Evolutionary conservation across 495 filamentous ascomycete species (phyloP).

Genomic region (Haplographium delicatum): DNA sequence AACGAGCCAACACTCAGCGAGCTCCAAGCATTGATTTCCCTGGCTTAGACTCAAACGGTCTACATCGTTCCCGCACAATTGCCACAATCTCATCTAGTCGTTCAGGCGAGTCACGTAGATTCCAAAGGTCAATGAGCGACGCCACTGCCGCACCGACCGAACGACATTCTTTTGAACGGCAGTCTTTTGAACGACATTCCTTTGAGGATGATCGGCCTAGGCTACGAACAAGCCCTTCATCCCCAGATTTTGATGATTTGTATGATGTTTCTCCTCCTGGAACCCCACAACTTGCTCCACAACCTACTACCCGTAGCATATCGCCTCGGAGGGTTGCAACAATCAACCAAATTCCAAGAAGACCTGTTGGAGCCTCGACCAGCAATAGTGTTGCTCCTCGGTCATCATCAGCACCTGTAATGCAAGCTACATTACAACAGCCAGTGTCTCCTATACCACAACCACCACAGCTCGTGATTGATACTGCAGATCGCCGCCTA

Average conservation of each 20-base stretch:
- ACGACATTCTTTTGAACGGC: slow-evolving; percentile 16
- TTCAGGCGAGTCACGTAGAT: slow-evolving; percentile 19
- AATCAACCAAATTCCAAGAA: slow-evolving; percentile 26
- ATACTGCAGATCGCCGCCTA: slow-evolving; percentile 3
- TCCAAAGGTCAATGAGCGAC: slow-evolving; percentile 21
- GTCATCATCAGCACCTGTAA: slow-evolving; percentile 1
- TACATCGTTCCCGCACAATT: slow-evolving; percentile 20
- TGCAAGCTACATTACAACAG: slow-evolving; percentile 15
- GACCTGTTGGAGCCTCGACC: slow-evolving; percentile 18
- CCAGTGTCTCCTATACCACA: slow-evolving; percentile 19
- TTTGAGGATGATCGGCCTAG: slow-evolving; percentile 11
- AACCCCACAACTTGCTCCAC: slow-evolving; percentile 29
- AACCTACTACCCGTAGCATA: not conserved
- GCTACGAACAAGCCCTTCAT: slow-evolving; percentile 5
- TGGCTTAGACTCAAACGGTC: slow-evolving; percentile 4
- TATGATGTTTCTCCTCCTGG: slow-evolving; percentile 52
- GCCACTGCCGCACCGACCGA: slow-evolving; percentile 20
- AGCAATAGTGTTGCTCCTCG: not conserved
- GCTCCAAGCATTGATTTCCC: slow-evolving; percentile 15
- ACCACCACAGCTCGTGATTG: not conserved
- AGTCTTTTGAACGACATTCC: too few species aligned
- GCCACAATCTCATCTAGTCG: slow-evolving; percentile 12
- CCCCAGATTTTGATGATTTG: slow-evolving; percentile 36
- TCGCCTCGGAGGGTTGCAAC: slow-evolving; percentile 7
- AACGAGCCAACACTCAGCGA: slow-evolving; percentile 16